These are phyloP conservation scores for Royoungia palumana DNA, from an alignment of 768 basidiomycete species.

Conservation along the genomic window DNA sequence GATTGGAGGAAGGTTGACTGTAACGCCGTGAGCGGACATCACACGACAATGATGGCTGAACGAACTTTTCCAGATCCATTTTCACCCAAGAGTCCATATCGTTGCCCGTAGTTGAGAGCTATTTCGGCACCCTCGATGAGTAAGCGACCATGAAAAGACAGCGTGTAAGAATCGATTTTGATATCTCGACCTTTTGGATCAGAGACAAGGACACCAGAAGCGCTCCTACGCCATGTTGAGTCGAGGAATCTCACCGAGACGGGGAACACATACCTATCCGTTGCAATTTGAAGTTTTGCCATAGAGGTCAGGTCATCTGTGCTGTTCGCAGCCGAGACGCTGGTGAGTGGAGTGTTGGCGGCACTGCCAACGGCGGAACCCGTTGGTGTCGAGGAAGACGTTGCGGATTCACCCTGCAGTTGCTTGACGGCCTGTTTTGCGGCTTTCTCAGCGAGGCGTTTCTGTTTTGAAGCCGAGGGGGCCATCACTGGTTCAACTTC, in stretches of 20 bases:
- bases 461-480: slow-evolving; percentile 84
- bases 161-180: slow-evolving; percentile 93
- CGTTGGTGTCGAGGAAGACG: slow-evolving; percentile 57
- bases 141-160: slow-evolving; percentile 95
- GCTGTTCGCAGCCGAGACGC: slow-evolving; percentile 73
- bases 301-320: slow-evolving; percentile 79
- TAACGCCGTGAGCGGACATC: slow-evolving; percentile 2
- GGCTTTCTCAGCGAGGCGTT: slow-evolving; percentile 92
- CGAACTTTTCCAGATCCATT: slow-evolving; percentile 98
- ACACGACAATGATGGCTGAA: slow-evolving; percentile 10
- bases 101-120: slow-evolving; percentile 83
- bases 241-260: neutral
- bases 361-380: slow-evolving; percentile 64
- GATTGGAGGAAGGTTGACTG: slow-evolving; percentile 97
- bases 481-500: slow-evolving; percentile 47
- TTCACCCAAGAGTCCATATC: slow-evolving; percentile 94
- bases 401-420: slow-evolving; percentile 35
- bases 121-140: slow-evolving; percentile 66
- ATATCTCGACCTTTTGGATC: slow-evolving; percentile 93
- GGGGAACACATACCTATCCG: slow-evolving; percentile 64
- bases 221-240: slow-evolving; percentile 54
- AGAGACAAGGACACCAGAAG: slow-evolving; percentile 88
- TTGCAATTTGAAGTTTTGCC: slow-evolving; percentile 86
- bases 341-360: slow-evolving; percentile 78
- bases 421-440: slow-evolving; percentile 71